phyloP scores from a whole-genome alignment of 805 yeast genomes.

The Myxozyma neotropica region DNA sequence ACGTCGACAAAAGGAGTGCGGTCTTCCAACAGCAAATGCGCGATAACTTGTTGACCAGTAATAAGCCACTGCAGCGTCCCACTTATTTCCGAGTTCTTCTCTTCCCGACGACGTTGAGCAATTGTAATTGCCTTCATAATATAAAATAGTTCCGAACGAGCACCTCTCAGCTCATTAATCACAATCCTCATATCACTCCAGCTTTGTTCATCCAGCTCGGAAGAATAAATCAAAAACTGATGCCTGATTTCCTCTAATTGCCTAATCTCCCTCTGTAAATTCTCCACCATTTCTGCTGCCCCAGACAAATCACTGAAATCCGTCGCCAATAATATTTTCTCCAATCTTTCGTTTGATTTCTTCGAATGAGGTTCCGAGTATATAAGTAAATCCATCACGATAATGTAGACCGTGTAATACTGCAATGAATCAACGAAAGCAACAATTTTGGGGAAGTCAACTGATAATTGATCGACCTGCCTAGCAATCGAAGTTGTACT shows the following conservation, averaged over 20 bases:
- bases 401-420: slow-evolving; percentile 65
- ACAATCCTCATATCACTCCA: slow-evolving; percentile 31
- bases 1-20: slow-evolving; percentile 70
- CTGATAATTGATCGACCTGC: slow-evolving; percentile 51
- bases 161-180: slow-evolving; percentile 22
- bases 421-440: slow-evolving; percentile 74
- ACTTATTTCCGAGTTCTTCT: slow-evolving; percentile 37
- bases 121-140: slow-evolving; percentile 51
- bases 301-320: slow-evolving; percentile 64
- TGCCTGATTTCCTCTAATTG: slow-evolving; percentile 49
- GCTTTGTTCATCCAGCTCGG: slow-evolving; percentile 48
- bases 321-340: slow-evolving; percentile 66
- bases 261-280: slow-evolving; percentile 53
- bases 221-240: slow-evolving; percentile 51
- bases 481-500: slow-evolving; percentile 36
- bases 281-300: slow-evolving; percentile 51
- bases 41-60: slow-evolving; percentile 66
- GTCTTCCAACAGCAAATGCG: slow-evolving; percentile 66
- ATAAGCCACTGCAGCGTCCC: slow-evolving; percentile 62
- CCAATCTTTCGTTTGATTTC: slow-evolving; percentile 58
- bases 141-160: slow-evolving; percentile 48
- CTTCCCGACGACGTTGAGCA: slow-evolving; percentile 41
- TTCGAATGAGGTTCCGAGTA: slow-evolving; percentile 74
- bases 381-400: slow-evolving; percentile 63
- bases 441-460: slow-evolving; percentile 70